These are phyloP conservation scores for Pseudogymnoascus sp. DNA, from an alignment of 2,329 filamentous ascomycete genomes.

Conservation along the genomic window DNA sequence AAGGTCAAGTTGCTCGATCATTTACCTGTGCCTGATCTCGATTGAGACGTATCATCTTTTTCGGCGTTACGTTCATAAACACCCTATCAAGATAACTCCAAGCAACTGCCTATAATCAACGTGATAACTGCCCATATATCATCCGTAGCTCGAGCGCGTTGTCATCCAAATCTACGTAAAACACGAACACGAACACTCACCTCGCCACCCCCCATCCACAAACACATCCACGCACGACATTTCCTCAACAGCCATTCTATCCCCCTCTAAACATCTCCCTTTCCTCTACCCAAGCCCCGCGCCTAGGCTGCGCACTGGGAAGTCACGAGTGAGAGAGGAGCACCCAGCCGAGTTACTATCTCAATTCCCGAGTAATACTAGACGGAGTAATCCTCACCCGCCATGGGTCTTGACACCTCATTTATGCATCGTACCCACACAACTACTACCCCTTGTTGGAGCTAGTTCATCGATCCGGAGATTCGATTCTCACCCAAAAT, in stretches of 20 bases:
- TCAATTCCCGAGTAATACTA: too few species aligned
- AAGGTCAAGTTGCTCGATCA: constrained; percentile 68
- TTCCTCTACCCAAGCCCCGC: too few species aligned
- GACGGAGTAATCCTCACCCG: too few species aligned
- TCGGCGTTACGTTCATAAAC: not conserved
- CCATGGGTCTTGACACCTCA: too few species aligned
- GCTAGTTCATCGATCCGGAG: too few species aligned
- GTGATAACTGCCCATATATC: not conserved
- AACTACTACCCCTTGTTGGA: too few species aligned
- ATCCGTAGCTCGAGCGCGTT: not conserved
- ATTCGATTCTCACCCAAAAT: too few species aligned
- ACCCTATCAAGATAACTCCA: not conserved
- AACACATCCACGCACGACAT: not conserved
- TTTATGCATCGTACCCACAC: too few species aligned
- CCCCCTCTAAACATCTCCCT: too few species aligned
- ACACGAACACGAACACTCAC: not conserved
- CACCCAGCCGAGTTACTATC: too few species aligned
- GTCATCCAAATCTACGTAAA: not conserved
- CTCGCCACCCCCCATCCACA: not conserved
- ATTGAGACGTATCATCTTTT: constrained; percentile 24
- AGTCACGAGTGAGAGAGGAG: too few species aligned
- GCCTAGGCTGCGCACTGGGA: too few species aligned
- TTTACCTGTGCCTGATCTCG: constrained; percentile 62
- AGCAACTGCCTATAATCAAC: not conserved
- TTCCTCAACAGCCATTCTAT: not conserved